Evolutionary conservation across 352 stramenopile genomes (phyloP), one percentile per base, ranked within the genome.

Genomic region (Thalassiosira exigua): DNA sequence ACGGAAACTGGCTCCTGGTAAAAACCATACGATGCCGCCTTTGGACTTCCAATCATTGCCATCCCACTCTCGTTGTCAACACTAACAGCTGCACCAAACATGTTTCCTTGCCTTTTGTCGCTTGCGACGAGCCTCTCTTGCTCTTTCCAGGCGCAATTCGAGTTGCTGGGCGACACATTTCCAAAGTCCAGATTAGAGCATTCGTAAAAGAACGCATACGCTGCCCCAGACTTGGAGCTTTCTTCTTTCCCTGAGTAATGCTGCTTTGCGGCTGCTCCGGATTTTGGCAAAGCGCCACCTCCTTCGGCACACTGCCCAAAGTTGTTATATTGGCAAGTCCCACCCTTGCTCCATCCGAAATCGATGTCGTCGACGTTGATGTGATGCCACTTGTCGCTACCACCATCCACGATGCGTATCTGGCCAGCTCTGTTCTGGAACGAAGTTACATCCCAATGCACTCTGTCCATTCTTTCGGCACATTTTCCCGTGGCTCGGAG

Each of bases 351-450:
- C 96, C 96, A 98, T 60, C 88, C 94, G 72, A 98, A 98, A 1
- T 90, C 68, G 12, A 99, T 95, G 41, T 98, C 86, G 81, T 99
- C 96, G 42, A 98, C 96, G 77, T 98, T 98, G 65, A 99, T 98
- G 75, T 98, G 96, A 29, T 95, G 96, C 96, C 96, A 99, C 32
- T 91, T 85, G 0, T 81, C 67, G 51, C 79, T 94, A 17, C 89
- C 95, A 0, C 91, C 94, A 62, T 99, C 97, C 3, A 98, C 96
- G 19, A 98, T 95, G 30, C 96, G 89, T n/a, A 99, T 91, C 42
- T 97, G 90, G 32, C 90, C 96, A 4, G 93, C 91, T 41, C 92
- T 90, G 59, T 95, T 93, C 29, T 86, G 72, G 75, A 95, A 98
- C 3, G 67, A 57, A 3, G 74, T 79, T 5, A 98, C 85, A 79